phyloP scores from a whole-genome alignment of 2,329 filamentous ascomycete species.

The Beauveria caledonica region DNA sequence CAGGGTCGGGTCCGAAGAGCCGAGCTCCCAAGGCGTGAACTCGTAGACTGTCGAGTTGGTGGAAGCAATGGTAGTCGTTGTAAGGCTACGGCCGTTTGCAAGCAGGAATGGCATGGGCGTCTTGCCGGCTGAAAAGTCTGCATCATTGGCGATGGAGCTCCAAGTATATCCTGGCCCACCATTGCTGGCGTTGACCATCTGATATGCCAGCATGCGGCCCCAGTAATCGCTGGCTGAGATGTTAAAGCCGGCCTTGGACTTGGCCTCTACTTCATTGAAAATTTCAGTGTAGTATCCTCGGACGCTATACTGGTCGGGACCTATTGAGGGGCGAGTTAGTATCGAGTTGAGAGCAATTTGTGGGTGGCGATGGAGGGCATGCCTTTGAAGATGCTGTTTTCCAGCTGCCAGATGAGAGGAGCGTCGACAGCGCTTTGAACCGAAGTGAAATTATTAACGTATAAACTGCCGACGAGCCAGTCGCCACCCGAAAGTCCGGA shows the following conservation, averaged over 20 bases:
- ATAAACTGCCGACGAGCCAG: constrained; percentile 69
- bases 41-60: constrained; percentile 70
- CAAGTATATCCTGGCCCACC: constrained; percentile 71
- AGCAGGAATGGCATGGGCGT: constrained; percentile 69
- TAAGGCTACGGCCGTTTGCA: constrained; percentile 57
- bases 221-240: constrained; percentile 74
- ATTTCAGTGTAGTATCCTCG: constrained; percentile 54
- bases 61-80: constrained; percentile 42
- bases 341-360: constrained; percentile 5
- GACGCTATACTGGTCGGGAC: constrained; percentile 19
- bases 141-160: constrained; percentile 51
- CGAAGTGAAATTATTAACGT: constrained; percentile 67
- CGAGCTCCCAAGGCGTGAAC: constrained; percentile 73
- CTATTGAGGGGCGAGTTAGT: constrained; percentile 25
- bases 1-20: constrained; percentile 65
- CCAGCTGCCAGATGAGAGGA: constrained; percentile 28
- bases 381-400: constrained; percentile 29
- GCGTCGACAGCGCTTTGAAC: constrained; percentile 33
- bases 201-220: constrained; percentile 68
- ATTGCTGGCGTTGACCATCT: constrained; percentile 63
- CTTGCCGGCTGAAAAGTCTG: constrained; percentile 53
- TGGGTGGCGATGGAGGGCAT: constrained; percentile 1
- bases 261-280: constrained; percentile 47
- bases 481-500: constrained; percentile 74
- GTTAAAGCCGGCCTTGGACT: constrained; percentile 51